Conservation (phyloP, 108 stramenopile species). For the Skeletonema menzelii region DNA sequence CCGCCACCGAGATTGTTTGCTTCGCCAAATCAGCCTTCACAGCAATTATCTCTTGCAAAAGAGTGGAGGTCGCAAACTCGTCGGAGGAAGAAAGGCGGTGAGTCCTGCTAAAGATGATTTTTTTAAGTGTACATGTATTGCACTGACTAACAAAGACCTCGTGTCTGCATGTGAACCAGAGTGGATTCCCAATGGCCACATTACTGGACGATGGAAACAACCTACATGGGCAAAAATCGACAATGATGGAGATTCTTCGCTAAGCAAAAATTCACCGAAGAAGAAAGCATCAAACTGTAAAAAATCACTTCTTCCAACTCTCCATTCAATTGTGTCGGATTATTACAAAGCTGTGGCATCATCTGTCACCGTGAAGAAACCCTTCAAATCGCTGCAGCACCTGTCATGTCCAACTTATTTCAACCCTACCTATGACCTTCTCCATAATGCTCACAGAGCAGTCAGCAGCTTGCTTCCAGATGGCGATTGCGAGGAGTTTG, state of each 20-base stretch:
- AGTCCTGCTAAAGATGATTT: not conserved
- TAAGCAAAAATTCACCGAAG: not conserved
- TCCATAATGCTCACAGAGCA: slow-evolving; percentile 29
- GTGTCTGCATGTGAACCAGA: not conserved
- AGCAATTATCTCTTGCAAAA: not conserved
- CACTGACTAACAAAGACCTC: not conserved
- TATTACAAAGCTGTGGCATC: not conserved
- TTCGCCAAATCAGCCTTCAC: not conserved
- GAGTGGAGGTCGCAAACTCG: not conserved
- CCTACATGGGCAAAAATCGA: slow-evolving; percentile 22
- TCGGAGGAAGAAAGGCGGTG: not conserved
- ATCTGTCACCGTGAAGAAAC: not conserved
- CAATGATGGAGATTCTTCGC: not conserved
- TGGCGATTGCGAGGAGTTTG: slow-evolving; percentile 41
- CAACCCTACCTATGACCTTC: slow-evolving; percentile 23
- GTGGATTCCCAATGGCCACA: slow-evolving; percentile 29
- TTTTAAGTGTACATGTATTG: not conserved
- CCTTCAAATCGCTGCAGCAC: slow-evolving; percentile 13
- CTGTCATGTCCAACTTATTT: slow-evolving; percentile 32
- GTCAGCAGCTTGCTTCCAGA: slow-evolving; percentile 28
- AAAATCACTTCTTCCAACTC: slow-evolving; percentile 11
- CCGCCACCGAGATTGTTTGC: not conserved
- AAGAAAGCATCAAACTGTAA: slow-evolving; percentile 9
- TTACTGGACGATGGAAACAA: slow-evolving; percentile 33
- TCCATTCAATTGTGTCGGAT: not conserved